Evolutionary conservation across 2,329 filamentous ascomycete species (phyloP).

Genomic region (Stemphylium vesicarium): DNA sequence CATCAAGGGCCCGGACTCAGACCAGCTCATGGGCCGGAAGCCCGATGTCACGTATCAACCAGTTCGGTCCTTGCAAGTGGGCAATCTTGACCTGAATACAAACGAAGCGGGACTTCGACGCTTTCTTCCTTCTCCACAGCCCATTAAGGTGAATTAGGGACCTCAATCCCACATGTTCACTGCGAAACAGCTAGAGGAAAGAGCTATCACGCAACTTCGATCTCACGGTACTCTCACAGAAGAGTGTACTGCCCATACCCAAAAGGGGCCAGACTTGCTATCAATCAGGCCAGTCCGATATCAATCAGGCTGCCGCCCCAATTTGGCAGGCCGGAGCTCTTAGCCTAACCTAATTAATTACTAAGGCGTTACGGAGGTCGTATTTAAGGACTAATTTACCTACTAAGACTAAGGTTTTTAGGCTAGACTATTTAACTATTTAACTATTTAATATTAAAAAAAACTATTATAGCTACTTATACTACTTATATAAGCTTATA

Average conservation of each 20-base stretch:
- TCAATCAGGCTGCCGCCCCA: too few relatives aligned
- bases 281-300: too few relatives aligned
- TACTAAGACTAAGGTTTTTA: too few relatives aligned
- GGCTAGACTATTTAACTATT: too few relatives aligned
- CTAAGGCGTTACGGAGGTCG: too few relatives aligned
- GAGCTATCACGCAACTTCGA: background rate
- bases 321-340: too few relatives aligned
- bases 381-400: too few relatives aligned
- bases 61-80: background rate
- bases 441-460: too few relatives aligned
- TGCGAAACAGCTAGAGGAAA: background rate
- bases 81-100: background rate
- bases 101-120: background rate
- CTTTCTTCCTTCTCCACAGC: slow-evolving; percentile 4
- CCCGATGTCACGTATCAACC: background rate
- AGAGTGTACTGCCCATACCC: background rate
- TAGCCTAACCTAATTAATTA: too few relatives aligned
- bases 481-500: too few relatives aligned
- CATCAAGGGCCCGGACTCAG: background rate
- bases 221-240: background rate
- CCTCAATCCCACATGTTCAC: background rate
- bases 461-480: too few relatives aligned
- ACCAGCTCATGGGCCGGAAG: background rate
- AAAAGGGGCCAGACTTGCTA: too few relatives aligned
- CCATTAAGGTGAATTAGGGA: background rate